Percentiles rank a stretch among this genome's conserved stretches.
phyloP scores from a whole-genome alignment of 768 basidiomycete genomes.

The Leccinum subgranulosum region DNA sequence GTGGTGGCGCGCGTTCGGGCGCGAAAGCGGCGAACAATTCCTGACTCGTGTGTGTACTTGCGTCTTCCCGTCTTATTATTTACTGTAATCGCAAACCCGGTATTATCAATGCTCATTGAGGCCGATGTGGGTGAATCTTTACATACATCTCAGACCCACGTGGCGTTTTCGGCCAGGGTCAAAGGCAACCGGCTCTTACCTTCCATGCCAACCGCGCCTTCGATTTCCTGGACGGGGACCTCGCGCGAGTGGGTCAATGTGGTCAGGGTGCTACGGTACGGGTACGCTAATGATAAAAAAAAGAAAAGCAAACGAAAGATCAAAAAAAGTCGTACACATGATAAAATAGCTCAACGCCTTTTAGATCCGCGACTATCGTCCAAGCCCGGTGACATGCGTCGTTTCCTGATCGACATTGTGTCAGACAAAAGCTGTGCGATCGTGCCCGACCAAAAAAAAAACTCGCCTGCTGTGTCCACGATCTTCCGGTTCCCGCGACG shows the following conservation, averaged over 20 bases:
- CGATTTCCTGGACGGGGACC: background rate
- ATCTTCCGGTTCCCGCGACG: conserved; percentile 68
- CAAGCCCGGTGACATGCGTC: conserved; percentile 66
- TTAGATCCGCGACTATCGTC: conserved; percentile 70
- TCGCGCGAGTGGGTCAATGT: background rate
- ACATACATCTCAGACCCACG: background rate
- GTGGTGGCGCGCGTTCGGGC: conserved; percentile 29
- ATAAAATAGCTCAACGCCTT: conserved; percentile 51
- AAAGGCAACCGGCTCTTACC: background rate
- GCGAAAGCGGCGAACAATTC: conserved; percentile 31
- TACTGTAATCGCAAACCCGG: conserved; percentile 19
- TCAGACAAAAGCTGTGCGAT: background rate
- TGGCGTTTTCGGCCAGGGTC: background rate
- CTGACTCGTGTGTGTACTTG: conserved; percentile 11
- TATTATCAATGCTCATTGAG: background rate
- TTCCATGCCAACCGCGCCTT: background rate
- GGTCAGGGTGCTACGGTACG: background rate
- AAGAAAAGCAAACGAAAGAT: background rate
- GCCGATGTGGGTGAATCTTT: no score
- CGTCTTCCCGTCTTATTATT: conserved; percentile 17
- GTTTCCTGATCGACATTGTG: conserved; percentile 47
- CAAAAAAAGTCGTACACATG: conserved; percentile 24
- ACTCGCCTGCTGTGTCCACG: conserved; percentile 56
- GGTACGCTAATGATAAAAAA: background rate
- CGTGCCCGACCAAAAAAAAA: background rate